These are phyloP conservation scores for Ogataea chonburiensis DNA, from an alignment of 805 yeast species.

Conservation along the genomic window DNA sequence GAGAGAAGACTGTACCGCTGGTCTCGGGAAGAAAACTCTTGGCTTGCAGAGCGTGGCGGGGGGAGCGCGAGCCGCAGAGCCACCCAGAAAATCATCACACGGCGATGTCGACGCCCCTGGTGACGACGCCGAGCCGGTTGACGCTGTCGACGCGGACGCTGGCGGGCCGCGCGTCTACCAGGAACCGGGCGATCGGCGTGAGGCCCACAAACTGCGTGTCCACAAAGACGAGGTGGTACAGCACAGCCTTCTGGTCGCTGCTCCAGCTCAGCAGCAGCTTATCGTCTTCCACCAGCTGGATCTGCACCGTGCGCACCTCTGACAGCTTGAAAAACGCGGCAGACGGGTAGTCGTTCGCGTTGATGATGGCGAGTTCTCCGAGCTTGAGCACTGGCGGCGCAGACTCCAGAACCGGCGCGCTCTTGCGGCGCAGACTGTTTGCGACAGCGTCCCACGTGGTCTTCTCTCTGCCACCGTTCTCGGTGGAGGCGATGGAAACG, in stretches of 20 bases:
- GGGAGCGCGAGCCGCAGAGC: slow-evolving; percentile 2
- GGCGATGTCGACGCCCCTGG: slow-evolving; percentile 13
- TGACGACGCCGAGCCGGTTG: slow-evolving; percentile 22
- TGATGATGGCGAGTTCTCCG: slow-evolving; percentile 26
- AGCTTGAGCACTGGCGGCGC: slow-evolving; percentile 20
- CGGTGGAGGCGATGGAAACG: slow-evolving; percentile 11
- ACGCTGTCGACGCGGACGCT: slow-evolving; percentile 27
- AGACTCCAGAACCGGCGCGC: not conserved
- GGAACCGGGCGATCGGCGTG: slow-evolving; percentile 16
- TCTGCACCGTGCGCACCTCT: slow-evolving; percentile 3
- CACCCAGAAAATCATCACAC: not conserved
- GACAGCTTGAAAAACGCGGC: slow-evolving; percentile 17
- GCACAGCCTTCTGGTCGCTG: slow-evolving; percentile 13
- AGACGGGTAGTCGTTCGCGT: slow-evolving; percentile 27
- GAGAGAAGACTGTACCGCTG: not conserved
- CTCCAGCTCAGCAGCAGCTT: slow-evolving; percentile 25
- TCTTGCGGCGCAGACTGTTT: not conserved
- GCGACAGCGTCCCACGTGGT: slow-evolving; percentile 1
- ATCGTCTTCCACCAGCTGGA: not conserved
- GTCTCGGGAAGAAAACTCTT: slow-evolving; percentile 1
- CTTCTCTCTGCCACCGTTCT: slow-evolving; percentile 13
- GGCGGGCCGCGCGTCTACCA: slow-evolving; percentile 2
- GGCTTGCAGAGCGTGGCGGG: too few relatives aligned
- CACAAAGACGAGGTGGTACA: slow-evolving; percentile 34
- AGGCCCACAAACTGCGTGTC: slow-evolving; percentile 32